Evolutionary conservation across 495 filamentous ascomycete species (phyloP).

Genomic region (Podospora bellae-mahoneyi): DNA sequence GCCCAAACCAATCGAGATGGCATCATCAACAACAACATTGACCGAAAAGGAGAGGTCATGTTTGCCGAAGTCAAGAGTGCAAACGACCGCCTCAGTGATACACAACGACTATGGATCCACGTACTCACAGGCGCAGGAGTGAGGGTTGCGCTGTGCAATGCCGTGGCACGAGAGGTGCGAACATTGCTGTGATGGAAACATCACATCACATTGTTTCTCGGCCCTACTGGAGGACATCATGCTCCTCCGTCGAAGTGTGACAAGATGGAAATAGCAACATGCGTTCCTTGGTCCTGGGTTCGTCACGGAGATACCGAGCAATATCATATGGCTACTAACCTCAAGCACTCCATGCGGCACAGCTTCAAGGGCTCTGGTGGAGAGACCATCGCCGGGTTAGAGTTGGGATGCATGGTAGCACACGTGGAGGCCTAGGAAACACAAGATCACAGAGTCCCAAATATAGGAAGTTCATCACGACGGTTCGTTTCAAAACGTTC

Average conservation of each 20-base stretch:
- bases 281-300: not conserved
- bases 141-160: constrained; percentile 83
- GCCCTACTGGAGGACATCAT: constrained; percentile 3
- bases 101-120: constrained; percentile 95
- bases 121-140: constrained; percentile 81
- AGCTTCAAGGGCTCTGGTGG: not conserved
- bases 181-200: constrained; percentile 28
- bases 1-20: constrained; percentile 23
- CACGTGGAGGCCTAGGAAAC: constrained; percentile 22
- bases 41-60: constrained; percentile 56
- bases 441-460: constrained; percentile 18
- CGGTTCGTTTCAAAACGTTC: constrained; percentile 33
- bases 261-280: constrained; percentile 20
- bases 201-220: not conserved
- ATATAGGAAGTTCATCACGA: constrained; percentile 14
- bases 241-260: not conserved
- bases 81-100: constrained; percentile 95
- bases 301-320: constrained; percentile 1
- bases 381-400: not conserved
- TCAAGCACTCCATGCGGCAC: not conserved
- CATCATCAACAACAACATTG: not conserved
- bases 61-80: constrained; percentile 92
- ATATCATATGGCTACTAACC: not conserved
- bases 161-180: constrained; percentile 68
- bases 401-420: not conserved